Base-by-base conservation (phyloP, 2,329 filamentous ascomycete species). In the Trichophyton schoenleinii region DNA sequence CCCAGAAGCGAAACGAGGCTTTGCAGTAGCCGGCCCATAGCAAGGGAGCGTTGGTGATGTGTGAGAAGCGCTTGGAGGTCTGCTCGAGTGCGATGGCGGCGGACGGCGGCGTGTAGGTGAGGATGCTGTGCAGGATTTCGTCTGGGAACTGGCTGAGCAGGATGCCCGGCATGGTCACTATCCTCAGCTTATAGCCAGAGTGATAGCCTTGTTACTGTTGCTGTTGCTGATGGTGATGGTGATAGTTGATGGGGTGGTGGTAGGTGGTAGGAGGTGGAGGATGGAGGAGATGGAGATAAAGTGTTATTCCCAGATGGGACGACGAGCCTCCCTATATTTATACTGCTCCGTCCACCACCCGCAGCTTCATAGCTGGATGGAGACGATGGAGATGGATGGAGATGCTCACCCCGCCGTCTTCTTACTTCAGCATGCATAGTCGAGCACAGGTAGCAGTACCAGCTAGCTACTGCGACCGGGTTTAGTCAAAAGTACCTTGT, bases 11-110 rank as follows among this genome's bases (percentile, higher is more conserved):
- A 76, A 91, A 96, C 61, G 79, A 77, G 41, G 74, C 74, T 60
- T 76, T 73, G 73, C 94, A 97, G 70, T 92, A 83, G 67, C 82
- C 75, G 64, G 85, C 85, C 92, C 94, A 97, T 60, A 96, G 79
- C 28, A 91, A 76, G 6, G 86, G 84, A 62, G 89, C 87, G 66
- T 85, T 84, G 44, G 84, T 81, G 61, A 95, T 77, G 57, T 79
- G 77, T 67, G 83, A 77, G 67, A 92, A 81, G 62, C 84, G 83
- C 66, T 78, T 83, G 22, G 83, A 89, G 9, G 87, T 79, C 28
- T 78, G 66, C 80, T 86, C 69, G 74, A 83, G 70, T 75, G 78
- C 73, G 49, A 81, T 71, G 36, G 82, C 75, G 44, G 77, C 77
- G 52, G 67, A 67, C 7, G 82, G 79, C 57, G 79, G 75, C 58